Percentiles rank a stretch among this genome's conserved stretches.
Conservation (phyloP, 371 early-diverging fungal species). For the Homolaphlyctis polyrhiza region DNA sequence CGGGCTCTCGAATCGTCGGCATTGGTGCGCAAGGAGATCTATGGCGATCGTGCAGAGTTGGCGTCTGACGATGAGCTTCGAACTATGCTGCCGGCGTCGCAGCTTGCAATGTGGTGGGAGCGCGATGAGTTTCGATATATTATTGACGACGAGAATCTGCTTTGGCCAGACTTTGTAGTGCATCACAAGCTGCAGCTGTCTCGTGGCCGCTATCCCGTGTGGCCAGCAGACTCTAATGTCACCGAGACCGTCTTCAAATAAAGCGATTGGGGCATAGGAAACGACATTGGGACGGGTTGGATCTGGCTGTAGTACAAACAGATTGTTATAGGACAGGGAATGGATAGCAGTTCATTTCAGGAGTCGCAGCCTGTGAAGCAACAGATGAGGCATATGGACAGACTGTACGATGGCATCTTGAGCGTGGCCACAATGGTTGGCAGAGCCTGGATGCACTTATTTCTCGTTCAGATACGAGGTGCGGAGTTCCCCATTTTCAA, state of each 20-base stretch:
- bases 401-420: too few relatives aligned
- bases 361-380: too few relatives aligned
- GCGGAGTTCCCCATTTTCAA: too few relatives aligned
- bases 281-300: too few relatives aligned
- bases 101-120: constrained; percentile 22
- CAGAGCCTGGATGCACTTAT: too few relatives aligned
- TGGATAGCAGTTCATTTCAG: too few relatives aligned
- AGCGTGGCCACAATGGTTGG: too few relatives aligned
- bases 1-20: background rate
- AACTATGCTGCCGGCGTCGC: background rate
- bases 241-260: background rate
- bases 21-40: background rate
- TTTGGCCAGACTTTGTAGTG: constrained; percentile 31
- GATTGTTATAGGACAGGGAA: too few relatives aligned
- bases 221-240: constrained; percentile 14
- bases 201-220: constrained; percentile 25
- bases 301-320: too few relatives aligned
- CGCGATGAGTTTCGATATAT: constrained; percentile 30
- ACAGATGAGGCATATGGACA: too few relatives aligned
- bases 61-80: background rate
- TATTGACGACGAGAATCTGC: constrained; percentile 13
- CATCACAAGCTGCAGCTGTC: constrained; percentile 23
- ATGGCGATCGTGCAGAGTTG: background rate
- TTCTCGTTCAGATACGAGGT: too few relatives aligned
- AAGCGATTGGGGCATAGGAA: too few relatives aligned